Evolutionary conservation across 1,139 yeast genomes (phyloP).

Genomic region (Ogataea hybrid): DNA sequence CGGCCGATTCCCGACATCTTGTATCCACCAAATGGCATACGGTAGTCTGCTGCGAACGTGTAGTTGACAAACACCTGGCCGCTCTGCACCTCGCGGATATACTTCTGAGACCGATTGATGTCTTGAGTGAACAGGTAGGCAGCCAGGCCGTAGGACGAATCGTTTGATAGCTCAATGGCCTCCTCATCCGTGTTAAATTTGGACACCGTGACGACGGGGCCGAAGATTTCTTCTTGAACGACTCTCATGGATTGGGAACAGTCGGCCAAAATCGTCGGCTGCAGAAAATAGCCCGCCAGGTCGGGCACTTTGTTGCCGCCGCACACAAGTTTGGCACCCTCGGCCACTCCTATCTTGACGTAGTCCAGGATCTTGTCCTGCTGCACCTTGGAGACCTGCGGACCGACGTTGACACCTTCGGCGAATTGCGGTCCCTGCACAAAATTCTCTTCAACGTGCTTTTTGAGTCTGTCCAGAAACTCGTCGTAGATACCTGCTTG

Average conservation of each 20-base stretch:
- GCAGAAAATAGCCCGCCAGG: conserved; percentile 43
- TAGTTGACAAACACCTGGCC: conserved; percentile 63
- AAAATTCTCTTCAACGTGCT: conserved; percentile 47
- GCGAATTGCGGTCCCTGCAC: conserved; percentile 59
- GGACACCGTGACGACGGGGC: conserved; percentile 56
- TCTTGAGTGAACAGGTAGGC: conserved; percentile 56
- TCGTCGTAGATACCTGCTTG: conserved; percentile 40
- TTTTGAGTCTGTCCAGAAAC: conserved; percentile 47
- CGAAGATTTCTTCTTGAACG: conserved; percentile 58
- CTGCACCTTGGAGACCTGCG: conserved; percentile 68
- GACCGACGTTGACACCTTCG: conserved; percentile 64
- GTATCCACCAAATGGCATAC: conserved; percentile 55
- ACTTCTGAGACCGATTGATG: conserved; percentile 40
- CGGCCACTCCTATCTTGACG: conserved; percentile 51
- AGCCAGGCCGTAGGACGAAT: conserved; percentile 55
- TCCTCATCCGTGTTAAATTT: conserved; percentile 54
- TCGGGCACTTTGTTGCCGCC: conserved; percentile 43
- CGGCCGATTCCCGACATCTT: conserved; percentile 60
- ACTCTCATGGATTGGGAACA: conserved; percentile 51
- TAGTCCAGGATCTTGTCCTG: conserved; percentile 49
- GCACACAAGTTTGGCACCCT: conserved; percentile 52
- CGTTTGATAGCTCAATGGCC: conserved; percentile 49
- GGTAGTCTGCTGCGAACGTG: conserved; percentile 54
- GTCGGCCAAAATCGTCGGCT: conserved; percentile 56
- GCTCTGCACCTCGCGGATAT: conserved; percentile 33